Evolutionary conservation across 805 yeast genomes (phyloP), one percentile per base, ranked within the genome.

Genomic region (Ogataea neopini): DNA sequence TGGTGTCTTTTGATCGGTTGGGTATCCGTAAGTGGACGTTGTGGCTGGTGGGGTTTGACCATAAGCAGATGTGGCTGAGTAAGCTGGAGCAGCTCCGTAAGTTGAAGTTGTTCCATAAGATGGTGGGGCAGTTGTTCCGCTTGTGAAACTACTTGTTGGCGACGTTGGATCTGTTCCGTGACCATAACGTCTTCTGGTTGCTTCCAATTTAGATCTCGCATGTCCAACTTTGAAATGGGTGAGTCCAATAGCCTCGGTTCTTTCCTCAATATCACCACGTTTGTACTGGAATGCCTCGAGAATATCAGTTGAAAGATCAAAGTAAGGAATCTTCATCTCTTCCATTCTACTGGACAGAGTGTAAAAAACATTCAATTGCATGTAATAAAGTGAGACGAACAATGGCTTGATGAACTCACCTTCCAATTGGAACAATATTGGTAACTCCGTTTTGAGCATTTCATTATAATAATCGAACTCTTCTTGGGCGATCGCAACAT

Each of bases 361-460:
- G 76, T 94, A 94, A 69, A 91, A 94, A 48, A 94, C 89, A 73
- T 94, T 94, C 74, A 94, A 79, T 73, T 94, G 99, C 98, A 94
- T 94, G 76, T 83, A 94, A 71, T 94, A 94, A 68, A 94, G 84
- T 46, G 95, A 85, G 60, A 92, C 94, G 71, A 94, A 94, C 60
- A 94, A 74, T 15, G 99, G 99, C 63, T 83, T 85, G 64, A 94
- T 91, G 64, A 94, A 89, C 60, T 90, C 94, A 4, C 90, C 87
- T 68, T 94, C 97, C 69, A 94, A 75, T 60, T 80, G 81, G 69
- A 94, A 94, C 64, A 94, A 73, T 37, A 86, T 71, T 18, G 99
- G 99, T 51, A 94, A 74, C 68, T 94, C 98, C 32, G 76, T 80
- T 71, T 91, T 92, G 69, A 95, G 76, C 88, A 94, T 82, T 53